Percentiles rank a stretch among this genome's conserved stretches.
Conservation (phyloP, 2,329 filamentous ascomycete species). For the Ceratocystis cacaofunesta region DNA sequence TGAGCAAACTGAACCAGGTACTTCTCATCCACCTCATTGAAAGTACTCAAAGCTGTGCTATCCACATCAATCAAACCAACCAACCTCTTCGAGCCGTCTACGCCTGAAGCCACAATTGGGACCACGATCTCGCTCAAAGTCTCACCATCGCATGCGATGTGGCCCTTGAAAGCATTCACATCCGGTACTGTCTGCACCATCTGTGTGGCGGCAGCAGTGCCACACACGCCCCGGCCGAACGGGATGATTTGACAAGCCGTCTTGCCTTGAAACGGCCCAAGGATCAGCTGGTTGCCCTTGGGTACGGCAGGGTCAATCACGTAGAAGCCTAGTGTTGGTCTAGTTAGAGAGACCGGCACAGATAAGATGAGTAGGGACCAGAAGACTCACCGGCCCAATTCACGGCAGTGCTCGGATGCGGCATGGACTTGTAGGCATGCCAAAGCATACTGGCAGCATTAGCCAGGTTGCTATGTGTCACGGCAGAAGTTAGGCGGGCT, state of each 20-base stretch:
- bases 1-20: constrained; percentile 52
- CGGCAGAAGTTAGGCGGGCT: background rate
- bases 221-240: constrained; percentile 63
- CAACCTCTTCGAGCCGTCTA: constrained; percentile 30
- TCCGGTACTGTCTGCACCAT: constrained; percentile 53
- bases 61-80: constrained; percentile 71
- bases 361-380: constrained; percentile 10
- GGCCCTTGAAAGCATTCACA: constrained; percentile 60
- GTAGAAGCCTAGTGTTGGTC: constrained; percentile 48
- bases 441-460: constrained; percentile 64
- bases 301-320: constrained; percentile 36
- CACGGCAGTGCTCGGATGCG: constrained; percentile 47
- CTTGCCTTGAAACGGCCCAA: constrained; percentile 69
- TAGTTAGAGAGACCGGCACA: too few relatives aligned
- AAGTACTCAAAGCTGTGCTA: constrained; percentile 51
- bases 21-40: constrained; percentile 50
- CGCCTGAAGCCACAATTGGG: constrained; percentile 39
- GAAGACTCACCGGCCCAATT: constrained; percentile 55
- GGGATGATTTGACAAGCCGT: constrained; percentile 65
- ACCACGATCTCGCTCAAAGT: constrained; percentile 72
- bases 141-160: constrained; percentile 67
- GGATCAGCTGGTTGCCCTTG: constrained; percentile 41
- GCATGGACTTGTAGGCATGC: constrained; percentile 63
- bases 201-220: constrained; percentile 45
- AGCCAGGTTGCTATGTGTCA: constrained; percentile 48